phyloP scores from a whole-genome alignment of 495 filamentous ascomycete genomes.

The Entonaema liquescens region DNA sequence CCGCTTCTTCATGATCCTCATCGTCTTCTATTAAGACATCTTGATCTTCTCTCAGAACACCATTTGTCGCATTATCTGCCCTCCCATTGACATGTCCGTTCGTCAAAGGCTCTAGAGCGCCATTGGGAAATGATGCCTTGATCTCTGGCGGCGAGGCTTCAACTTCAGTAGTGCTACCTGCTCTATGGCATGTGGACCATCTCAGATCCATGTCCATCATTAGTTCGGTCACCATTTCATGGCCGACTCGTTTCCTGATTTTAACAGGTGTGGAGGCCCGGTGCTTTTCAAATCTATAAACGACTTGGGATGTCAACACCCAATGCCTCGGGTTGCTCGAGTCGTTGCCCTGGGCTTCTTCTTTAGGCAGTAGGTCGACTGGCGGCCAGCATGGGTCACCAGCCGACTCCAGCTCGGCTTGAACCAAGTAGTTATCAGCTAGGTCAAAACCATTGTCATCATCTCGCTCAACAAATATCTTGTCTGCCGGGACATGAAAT shows the following conservation, averaged over 20 bases:
- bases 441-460: conserved; percentile 53
- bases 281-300: conserved; percentile 51
- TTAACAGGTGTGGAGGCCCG: conserved; percentile 50
- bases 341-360: conserved; percentile 40
- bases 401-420: conserved; percentile 58
- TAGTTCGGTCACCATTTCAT: conserved; percentile 48
- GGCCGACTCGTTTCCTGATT: conserved; percentile 47
- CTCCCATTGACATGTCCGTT: conserved; percentile 45
- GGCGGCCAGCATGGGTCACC: conserved; percentile 61
- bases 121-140: conserved; percentile 43
- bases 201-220: conserved; percentile 58
- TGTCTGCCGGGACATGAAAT: conserved; percentile 57
- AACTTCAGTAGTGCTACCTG: conserved; percentile 35
- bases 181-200: conserved; percentile 49
- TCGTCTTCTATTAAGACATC: conserved; percentile 44
- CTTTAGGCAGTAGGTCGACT: conserved; percentile 47
- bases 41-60: conserved; percentile 37
- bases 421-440: conserved; percentile 55
- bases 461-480: conserved; percentile 56
- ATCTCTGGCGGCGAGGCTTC: conserved; percentile 40
- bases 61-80: conserved; percentile 29
- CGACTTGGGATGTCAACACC: conserved; percentile 51
- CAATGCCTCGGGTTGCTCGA: conserved; percentile 46
- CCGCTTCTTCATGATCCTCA: conserved; percentile 45
- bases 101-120: conserved; percentile 41